A percentile compares a stretch with the other conserved stretches of the same genome.
phyloP scores from a whole-genome alignment of 2,329 filamentous ascomycete species.

The Hortaea werneckii region DNA sequence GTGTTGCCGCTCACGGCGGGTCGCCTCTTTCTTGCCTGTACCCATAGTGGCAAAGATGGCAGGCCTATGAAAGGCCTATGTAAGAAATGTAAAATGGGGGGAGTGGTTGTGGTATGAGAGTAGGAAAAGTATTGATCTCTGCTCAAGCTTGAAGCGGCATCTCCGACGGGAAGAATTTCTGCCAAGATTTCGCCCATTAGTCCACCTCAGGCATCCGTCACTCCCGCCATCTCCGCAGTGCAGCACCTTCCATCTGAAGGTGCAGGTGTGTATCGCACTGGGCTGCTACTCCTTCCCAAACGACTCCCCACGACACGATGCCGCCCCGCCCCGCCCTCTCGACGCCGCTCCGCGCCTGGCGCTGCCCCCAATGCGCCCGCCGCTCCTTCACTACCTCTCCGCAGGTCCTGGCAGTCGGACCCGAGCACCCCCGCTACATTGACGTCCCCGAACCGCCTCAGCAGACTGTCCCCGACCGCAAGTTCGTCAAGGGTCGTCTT shows the following conservation, averaged over 20 bases:
- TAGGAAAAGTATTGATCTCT: too few relatives aligned
- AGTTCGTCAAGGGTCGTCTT: constrained; percentile 61
- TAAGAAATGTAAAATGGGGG: not conserved
- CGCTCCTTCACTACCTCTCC: constrained; percentile 38
- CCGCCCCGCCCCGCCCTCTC: constrained; percentile 29
- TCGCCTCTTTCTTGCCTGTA: constrained; percentile 82
- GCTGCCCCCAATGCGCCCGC: constrained; percentile 25
- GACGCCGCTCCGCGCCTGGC: constrained; percentile 22
- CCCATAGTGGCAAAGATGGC: constrained; percentile 54
- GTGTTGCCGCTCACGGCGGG: constrained; percentile 72
- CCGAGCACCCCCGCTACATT: constrained; percentile 82
- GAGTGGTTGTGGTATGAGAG: not conserved
- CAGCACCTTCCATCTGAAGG: not conserved
- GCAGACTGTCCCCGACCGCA: constrained; percentile 44
- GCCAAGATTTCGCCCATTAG: constrained; percentile 1
- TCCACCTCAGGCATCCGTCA: not conserved
- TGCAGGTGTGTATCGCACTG: too few relatives aligned
- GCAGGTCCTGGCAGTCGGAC: constrained; percentile 47
- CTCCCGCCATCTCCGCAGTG: constrained; percentile 4
- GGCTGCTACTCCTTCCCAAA: not conserved
- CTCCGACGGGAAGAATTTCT: not conserved
- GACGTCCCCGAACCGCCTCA: constrained; percentile 70
- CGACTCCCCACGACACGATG: constrained; percentile 21
- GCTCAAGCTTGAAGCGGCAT: too few relatives aligned
- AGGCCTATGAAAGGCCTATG: not conserved